Evolutionary conservation across 116 monocot species (phyloP).

Genomic region (Iris pallida): DNA sequence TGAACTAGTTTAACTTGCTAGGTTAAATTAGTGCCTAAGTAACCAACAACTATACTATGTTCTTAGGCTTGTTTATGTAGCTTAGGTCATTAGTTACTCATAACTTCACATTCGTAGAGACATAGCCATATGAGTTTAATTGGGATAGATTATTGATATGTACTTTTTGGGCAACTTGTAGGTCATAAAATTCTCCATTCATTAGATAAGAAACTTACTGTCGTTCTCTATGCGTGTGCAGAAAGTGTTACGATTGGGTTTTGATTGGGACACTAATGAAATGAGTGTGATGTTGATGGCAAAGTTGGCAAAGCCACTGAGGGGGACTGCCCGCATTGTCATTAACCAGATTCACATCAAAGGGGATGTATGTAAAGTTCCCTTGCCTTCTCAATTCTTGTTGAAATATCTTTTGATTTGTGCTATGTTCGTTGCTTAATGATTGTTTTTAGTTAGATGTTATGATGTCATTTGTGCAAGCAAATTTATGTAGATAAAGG

Average conservation of each 20-base stretch:
- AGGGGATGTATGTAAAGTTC: constrained; percentile 55
- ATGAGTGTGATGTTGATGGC: constrained; percentile 85
- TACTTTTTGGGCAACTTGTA: too few species aligned
- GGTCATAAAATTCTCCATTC: too few species aligned
- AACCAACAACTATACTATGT: too few species aligned
- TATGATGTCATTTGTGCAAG: too few species aligned
- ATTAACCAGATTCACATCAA: constrained; percentile 83
- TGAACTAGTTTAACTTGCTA: too few species aligned
- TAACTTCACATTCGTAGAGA: too few species aligned
- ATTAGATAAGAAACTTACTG: neutral
- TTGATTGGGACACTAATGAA: constrained; percentile 94
- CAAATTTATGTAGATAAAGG: too few species aligned
- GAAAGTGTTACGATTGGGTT: constrained; percentile 72
- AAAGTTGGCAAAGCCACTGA: constrained; percentile 70
- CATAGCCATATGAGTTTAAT: too few species aligned
- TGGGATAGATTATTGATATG: too few species aligned
- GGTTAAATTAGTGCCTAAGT: too few species aligned
- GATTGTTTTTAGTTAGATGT: neutral
- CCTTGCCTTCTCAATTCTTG: constrained; percentile 3
- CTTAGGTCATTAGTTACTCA: too few species aligned
- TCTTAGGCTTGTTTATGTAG: too few species aligned
- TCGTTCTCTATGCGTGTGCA: constrained; percentile 20
- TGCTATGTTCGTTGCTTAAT: neutral
- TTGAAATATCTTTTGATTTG: neutral
- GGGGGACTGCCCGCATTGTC: constrained; percentile 78